A percentile compares a stretch with the other conserved stretches of the same genome.
phyloP scores from a whole-genome alignment of 371 early-diverging fungal genomes.

The Saksenaea vasiformis region DNA sequence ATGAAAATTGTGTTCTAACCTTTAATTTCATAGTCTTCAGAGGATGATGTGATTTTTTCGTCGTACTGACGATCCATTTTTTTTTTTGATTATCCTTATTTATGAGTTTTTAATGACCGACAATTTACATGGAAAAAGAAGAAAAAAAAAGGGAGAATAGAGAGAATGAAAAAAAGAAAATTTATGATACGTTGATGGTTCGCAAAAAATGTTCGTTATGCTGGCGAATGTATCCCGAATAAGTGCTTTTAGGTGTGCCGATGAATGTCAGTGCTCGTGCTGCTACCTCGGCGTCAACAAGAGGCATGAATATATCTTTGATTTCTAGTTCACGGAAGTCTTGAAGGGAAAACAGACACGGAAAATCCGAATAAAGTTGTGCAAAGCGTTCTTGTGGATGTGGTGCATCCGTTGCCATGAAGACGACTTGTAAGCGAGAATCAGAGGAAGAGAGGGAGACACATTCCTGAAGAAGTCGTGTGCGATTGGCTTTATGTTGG shows the following conservation, averaged over 20 bases:
- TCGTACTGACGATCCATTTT: constrained; percentile 1
- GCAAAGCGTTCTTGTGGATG: constrained; percentile 23
- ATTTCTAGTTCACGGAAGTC: constrained; percentile 27
- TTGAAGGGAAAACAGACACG: constrained; percentile 42
- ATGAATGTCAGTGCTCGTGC: constrained; percentile 8
- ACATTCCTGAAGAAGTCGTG: neutral
- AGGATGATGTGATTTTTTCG: constrained; percentile 1
- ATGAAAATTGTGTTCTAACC: neutral
- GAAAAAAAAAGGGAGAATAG: neutral
- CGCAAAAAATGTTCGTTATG: neutral
- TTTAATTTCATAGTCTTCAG: constrained; percentile 1
- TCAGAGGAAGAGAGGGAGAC: neutral
- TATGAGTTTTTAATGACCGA: too few relatives aligned
- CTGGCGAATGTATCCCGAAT: constrained; percentile 9
- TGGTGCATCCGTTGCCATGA: constrained; percentile 45
- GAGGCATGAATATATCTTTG: neutral
- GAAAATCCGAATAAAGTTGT: constrained; percentile 31
- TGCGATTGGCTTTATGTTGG: neutral
- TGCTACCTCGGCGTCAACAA: constrained; percentile 17
- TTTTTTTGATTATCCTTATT: too few relatives aligned
- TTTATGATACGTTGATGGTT: neutral
- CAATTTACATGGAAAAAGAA: neutral
- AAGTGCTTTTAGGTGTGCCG: constrained; percentile 15
- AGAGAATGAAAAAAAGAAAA: neutral
- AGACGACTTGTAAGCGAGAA: constrained; percentile 26